Conservation (phyloP, 768 basidiomycete species). For the Lactifluus echinatus region DNA sequence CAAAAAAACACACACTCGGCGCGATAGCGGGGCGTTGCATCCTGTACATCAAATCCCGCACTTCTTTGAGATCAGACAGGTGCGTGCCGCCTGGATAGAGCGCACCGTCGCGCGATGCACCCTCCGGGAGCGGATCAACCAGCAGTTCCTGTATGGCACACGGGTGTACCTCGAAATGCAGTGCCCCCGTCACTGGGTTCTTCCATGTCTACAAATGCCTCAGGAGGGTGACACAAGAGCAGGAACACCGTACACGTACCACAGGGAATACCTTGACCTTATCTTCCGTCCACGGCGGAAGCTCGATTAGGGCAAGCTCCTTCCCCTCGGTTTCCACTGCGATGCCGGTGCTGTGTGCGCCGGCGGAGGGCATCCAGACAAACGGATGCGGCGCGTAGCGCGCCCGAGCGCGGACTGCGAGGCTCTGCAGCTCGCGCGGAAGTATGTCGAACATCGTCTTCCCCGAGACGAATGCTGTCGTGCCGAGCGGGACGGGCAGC, state of each 20-base stretch:
- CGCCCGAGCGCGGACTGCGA: no score
- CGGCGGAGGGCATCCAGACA: slow-evolving; percentile 77
- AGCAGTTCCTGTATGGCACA: slow-evolving; percentile 60
- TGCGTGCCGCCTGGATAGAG: slow-evolving; percentile 79
- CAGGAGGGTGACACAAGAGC: neutral
- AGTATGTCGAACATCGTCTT: slow-evolving; percentile 76
- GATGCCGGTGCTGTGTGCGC: slow-evolving; percentile 62
- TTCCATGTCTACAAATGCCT: slow-evolving; percentile 64
- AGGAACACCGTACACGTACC: slow-evolving; percentile 26
- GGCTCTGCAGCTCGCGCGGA: no score
- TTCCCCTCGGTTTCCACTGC: slow-evolving; percentile 72
- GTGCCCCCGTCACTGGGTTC: slow-evolving; percentile 72
- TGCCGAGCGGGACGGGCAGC: no score
- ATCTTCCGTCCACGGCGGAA: no score
- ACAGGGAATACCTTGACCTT: slow-evolving; percentile 63
- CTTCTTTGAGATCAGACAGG: slow-evolving; percentile 64
- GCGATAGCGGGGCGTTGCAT: no score
- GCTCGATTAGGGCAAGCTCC: no score
- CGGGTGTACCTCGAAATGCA: slow-evolving; percentile 90
- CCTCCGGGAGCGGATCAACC: slow-evolving; percentile 60
- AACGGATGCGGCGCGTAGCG: no score
- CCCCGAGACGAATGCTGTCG: no score
- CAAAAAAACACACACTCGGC: slow-evolving; percentile 40
- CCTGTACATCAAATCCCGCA: no score
- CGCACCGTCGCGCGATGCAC: no score